These are phyloP conservation scores for Leucoagaricus sp. DNA, from an alignment of 1,284 basidiomycete species.

Conservation along the genomic window DNA sequence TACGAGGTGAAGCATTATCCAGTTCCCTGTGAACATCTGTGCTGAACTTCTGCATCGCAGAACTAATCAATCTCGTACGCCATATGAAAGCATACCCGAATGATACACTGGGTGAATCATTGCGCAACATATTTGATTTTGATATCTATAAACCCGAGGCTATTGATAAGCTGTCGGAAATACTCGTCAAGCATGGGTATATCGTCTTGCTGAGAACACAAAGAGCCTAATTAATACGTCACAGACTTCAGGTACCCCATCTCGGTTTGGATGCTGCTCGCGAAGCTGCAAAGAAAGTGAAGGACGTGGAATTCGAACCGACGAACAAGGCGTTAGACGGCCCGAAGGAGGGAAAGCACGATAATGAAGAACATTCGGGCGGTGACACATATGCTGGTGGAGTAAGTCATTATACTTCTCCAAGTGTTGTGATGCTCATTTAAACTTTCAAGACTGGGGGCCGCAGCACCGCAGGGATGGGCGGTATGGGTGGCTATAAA, in stretches of 20 bases:
- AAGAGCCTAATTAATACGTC: background rate
- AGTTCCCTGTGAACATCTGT: background rate
- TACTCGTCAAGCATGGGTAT: constrained; percentile 61
- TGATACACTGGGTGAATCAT: constrained; percentile 53
- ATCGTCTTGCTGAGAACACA: constrained; percentile 16
- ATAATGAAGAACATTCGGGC: constrained; percentile 58
- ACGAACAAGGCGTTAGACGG: constrained; percentile 6
- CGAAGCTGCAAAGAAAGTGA: constrained; percentile 48
- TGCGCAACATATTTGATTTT: constrained; percentile 70
- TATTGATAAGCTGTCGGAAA: constrained; percentile 57
- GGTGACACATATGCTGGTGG: constrained; percentile 66
- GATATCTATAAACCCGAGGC: constrained; percentile 66
- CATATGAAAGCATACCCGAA: constrained; percentile 62
- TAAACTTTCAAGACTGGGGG: constrained; percentile 52
- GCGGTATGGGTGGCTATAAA: constrained; percentile 66
- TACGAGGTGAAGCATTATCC: constrained; percentile 46
- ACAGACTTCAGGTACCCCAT: constrained; percentile 53
- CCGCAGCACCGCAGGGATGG: constrained; percentile 65
- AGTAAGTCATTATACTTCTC: no score
- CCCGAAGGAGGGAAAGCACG: constrained; percentile 30
- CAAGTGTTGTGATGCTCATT: background rate
- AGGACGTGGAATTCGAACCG: constrained; percentile 60
- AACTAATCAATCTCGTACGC: constrained; percentile 63
- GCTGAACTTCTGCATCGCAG: constrained; percentile 32
- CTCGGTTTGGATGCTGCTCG: constrained; percentile 57